Conservation (phyloP, 441 rosid species). For the Mallotus repandus region DNA sequence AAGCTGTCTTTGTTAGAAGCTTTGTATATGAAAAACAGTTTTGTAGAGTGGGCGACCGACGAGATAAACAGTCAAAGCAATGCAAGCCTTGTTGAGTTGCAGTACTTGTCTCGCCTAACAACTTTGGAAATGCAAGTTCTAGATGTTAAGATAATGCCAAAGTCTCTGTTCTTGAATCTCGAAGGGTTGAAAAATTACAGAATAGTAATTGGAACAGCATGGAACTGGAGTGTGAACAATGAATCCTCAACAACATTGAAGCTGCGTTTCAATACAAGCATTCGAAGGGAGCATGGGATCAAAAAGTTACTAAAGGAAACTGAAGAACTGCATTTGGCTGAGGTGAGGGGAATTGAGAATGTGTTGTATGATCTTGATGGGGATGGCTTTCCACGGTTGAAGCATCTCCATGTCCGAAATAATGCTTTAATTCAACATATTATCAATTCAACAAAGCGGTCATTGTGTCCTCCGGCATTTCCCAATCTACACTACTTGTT, state of each 20-base stretch:
- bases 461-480: not conserved
- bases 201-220: not conserved
- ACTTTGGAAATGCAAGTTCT: no score
- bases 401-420: not conserved
- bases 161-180: not conserved
- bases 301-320: not conserved
- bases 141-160: no score
- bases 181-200: not conserved
- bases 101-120: no score
- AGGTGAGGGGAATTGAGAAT: no score
- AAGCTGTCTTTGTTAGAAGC: no score
- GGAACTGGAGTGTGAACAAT: no score
- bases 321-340: no score
- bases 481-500: constrained; percentile 1
- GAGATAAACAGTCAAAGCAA: no score
- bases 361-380: no score
- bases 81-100: no score
- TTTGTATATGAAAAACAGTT: not conserved
- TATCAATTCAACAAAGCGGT: not conserved
- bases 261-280: not conserved
- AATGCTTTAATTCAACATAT: not conserved
- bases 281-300: not conserved
- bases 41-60: no score
- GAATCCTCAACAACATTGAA: not conserved
- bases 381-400: not conserved